phyloP scores from a whole-genome alignment of 371 early-diverging fungal genomes.

The Syncephalis plumigaleata region DNA sequence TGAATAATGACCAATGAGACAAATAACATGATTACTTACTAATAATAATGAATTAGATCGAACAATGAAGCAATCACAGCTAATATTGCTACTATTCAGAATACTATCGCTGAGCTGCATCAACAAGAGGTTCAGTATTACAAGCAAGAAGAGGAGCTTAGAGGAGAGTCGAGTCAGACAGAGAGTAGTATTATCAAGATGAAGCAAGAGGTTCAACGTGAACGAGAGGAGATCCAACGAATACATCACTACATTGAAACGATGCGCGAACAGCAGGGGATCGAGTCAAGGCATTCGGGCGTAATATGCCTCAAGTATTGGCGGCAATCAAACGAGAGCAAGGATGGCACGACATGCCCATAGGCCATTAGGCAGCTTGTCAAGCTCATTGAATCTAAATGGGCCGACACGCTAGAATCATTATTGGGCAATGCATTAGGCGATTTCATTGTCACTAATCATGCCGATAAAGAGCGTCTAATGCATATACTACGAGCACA shows the following conservation, averaged over 20 bases:
- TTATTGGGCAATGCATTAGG: slow-evolving; percentile 44
- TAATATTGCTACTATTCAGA: not conserved
- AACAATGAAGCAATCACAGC: slow-evolving; percentile 5
- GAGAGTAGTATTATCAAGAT: not conserved
- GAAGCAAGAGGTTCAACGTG: slow-evolving; percentile 2
- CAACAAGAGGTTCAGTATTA: not conserved
- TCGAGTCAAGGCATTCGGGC: slow-evolving; percentile 52
- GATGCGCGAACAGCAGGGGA: slow-evolving; percentile 27
- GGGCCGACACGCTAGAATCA: slow-evolving; percentile 46
- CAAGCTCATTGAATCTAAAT: slow-evolving; percentile 41
- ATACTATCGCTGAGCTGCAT: not conserved
- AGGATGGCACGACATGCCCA: slow-evolving; percentile 39
- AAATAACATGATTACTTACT: slow-evolving; percentile 3
- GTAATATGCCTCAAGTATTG: slow-evolving; percentile 44
- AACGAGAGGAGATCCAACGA: slow-evolving; percentile 11
- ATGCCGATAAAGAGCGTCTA: slow-evolving; percentile 40
- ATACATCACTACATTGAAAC: slow-evolving; percentile 9
- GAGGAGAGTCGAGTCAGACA: slow-evolving; percentile 6
- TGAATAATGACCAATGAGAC: slow-evolving; percentile 8
- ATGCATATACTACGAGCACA: slow-evolving; percentile 23
- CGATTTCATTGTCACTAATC: slow-evolving; percentile 56
- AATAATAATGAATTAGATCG: slow-evolving; percentile 9
- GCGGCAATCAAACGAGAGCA: slow-evolving; percentile 29
- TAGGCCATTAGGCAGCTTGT: slow-evolving; percentile 44
- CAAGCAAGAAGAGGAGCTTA: not conserved